Evolutionary conservation across 768 basidiomycete species (phyloP).

Genomic region (Suillus hirtellus): DNA sequence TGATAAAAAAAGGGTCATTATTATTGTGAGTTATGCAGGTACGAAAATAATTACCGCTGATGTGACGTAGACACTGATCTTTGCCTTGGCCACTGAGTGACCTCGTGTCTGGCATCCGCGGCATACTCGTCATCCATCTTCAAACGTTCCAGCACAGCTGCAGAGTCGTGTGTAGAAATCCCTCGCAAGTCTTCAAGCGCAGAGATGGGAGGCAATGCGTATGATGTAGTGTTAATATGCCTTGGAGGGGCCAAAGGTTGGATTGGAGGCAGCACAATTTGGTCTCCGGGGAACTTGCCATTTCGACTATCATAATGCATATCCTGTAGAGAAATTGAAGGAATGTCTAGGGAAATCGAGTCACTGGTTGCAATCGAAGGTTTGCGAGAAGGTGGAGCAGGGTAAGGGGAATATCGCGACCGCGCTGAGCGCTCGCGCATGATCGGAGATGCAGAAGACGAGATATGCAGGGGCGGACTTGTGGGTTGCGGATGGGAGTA

Average conservation of each 20-base stretch:
- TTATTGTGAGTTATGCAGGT: slow-evolving; percentile 12
- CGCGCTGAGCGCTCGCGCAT: slow-evolving; percentile 25
- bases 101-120: slow-evolving; percentile 23
- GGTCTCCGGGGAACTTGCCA: slow-evolving; percentile 33
- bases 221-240: slow-evolving; percentile 38
- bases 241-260: slow-evolving; percentile 34
- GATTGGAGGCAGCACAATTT: slow-evolving; percentile 43
- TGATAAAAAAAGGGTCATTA: slow-evolving; percentile 12
- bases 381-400: slow-evolving; percentile 32
- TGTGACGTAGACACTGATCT: slow-evolving; percentile 45
- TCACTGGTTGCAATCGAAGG: slow-evolving; percentile 24
- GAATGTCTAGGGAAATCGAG: slow-evolving; percentile 36
- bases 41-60: slow-evolving; percentile 24
- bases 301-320: slow-evolving; percentile 26
- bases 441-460: slow-evolving; percentile 28
- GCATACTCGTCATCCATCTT: slow-evolving; percentile 49
- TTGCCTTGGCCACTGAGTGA: slow-evolving; percentile 39
- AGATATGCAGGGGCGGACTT: slow-evolving; percentile 33
- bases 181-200: slow-evolving; percentile 65
- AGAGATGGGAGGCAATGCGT: slow-evolving; percentile 68
- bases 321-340: slow-evolving; percentile 37
- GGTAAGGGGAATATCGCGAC: slow-evolving; percentile 49
- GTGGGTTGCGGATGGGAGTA: slow-evolving; percentile 34
- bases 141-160: slow-evolving; percentile 66
- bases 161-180: slow-evolving; percentile 52